These are phyloP conservation scores for Coccomyxa sp. DNA, from an alignment of 139 green algal genomes.

Conservation along the genomic window DNA sequence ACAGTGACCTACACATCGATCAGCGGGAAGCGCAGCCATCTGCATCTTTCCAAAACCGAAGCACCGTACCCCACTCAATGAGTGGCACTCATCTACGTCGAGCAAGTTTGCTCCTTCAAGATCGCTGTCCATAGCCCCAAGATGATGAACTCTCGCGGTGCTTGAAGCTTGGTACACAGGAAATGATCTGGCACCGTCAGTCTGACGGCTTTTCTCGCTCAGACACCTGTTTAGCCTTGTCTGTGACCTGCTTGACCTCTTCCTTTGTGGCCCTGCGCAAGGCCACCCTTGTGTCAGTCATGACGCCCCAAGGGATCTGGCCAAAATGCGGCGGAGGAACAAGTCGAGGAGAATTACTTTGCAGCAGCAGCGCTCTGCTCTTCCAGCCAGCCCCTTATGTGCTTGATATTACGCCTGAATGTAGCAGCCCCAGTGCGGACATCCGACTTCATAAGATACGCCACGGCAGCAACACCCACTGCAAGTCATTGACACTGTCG, in stretches of 20 bases:
- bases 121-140: no score
- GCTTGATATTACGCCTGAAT: conserved; percentile 38
- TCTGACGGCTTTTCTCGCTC: no score
- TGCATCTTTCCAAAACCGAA: no score
- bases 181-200: no score
- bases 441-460: conserved; percentile 45
- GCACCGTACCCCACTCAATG: no score
- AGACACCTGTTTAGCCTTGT: not conserved
- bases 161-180: no score
- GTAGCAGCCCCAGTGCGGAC: conserved; percentile 29
- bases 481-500: conserved; percentile 3
- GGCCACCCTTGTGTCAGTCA: no score
- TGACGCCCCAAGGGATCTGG: not conserved
- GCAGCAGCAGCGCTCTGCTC: conserved; percentile 36
- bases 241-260: not conserved
- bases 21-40: no score
- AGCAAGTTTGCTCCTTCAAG: no score
- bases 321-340: not conserved
- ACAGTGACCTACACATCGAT: no score
- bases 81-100: no score
- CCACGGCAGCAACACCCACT: conserved; percentile 43
- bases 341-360: not conserved
- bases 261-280: not conserved
- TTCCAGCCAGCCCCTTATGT: conserved; percentile 43
- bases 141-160: no score